Base-by-base conservation (phyloP, 1,284 basidiomycete species). In the Coniferiporia sulphurascens region DNA sequence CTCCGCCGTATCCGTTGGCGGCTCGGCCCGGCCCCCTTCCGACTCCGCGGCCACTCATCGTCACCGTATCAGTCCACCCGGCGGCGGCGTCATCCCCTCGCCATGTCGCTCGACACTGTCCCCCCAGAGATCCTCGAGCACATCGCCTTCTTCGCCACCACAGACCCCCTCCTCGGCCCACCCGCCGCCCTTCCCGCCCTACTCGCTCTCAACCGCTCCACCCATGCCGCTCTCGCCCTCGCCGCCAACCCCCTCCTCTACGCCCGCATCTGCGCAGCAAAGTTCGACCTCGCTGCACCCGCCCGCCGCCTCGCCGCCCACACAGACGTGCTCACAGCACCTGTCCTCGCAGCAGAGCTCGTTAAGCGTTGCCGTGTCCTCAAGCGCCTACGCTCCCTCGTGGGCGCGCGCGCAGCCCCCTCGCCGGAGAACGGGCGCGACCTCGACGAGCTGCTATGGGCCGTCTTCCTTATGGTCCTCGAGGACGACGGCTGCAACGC, bases 401-500 rank as follows among this genome's bases (percentile, higher is more conserved):
- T 32, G 65, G 67, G 15, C 38, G 38, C 38, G 3, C 13, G 36
- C 17, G n/a, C 3, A 10, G 68, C 49, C 22, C 61, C 59, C 19
- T 62, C 67, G 32, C 63, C 65, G 5, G 27, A 27, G 27, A 27
- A 27, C 27, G 27, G 27, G 27, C 27, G 27, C 27, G 27, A 27
- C 49, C 60, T 55, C 27, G 56, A 68, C 36, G 65, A 68, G 22
- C 75, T 79, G 58, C 68, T 82, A 0, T 82, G 79, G 79, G 74
- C 72, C 52, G 71, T 78, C 1, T 82, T 79, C 58, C 65, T 83
- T 48, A 81, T 84, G 79, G 71, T 82, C 64, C 70, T 82, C n/a
- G 82, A 83, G 71, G 81, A 82, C 72, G 75, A 81, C 48, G 79
- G 78, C 21, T 74, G 75, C 65, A 83, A 84, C 65, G 68, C 76